Evolutionary conservation across 2,329 filamentous ascomycete species (phyloP), one percentile per base, ranked within the genome.

Genomic region (Curvularia sp.): DNA sequence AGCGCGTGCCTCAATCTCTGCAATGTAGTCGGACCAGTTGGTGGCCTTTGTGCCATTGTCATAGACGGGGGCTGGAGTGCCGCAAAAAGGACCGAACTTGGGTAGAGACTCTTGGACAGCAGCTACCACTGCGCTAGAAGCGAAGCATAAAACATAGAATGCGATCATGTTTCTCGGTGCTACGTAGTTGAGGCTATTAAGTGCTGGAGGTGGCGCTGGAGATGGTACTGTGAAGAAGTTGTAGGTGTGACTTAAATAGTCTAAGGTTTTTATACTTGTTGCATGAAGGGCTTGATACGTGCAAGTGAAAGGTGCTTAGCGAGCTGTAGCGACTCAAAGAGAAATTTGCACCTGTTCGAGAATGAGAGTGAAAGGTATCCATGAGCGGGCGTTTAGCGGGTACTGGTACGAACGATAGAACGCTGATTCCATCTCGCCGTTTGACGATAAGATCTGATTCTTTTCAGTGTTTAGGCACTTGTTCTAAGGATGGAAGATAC

Each of bases 1-100:
- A 27, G 15, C 8, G 10, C 18, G 7, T 9, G 10, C 15, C 13
- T 49, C 43, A 15, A n/a, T 19, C 25, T 46, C 39, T n/a, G 21
- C 30, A 10, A 46, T n/a, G 19, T 55, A 55, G 9, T 49, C 30
- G 8, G 39, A 12, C 46, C 51, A 50, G 30, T 53, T 46, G 25
- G 45, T 23, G 15, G 19, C 46, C 13, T 13, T 42, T 4, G 51
- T 47, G 3, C 50, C 50, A 12, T 55, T 47, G 27, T 25, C 19
- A 18, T 30, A 49, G 10, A n/a, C 13, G 12, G 51, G 38, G 3
- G 25, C 7, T 12, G 30, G 39, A 34, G 30, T 23, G 19, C 32
- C n/a, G 19, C 50, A 50, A 18, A 27, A 36, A n/a, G 41, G 47
- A 15, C 28, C 46, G 9, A 49, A 49, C 13, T 39, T 15, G n/a